phyloP scores from a whole-genome alignment of 257 asterid species.

The Striga asiatica region DNA sequence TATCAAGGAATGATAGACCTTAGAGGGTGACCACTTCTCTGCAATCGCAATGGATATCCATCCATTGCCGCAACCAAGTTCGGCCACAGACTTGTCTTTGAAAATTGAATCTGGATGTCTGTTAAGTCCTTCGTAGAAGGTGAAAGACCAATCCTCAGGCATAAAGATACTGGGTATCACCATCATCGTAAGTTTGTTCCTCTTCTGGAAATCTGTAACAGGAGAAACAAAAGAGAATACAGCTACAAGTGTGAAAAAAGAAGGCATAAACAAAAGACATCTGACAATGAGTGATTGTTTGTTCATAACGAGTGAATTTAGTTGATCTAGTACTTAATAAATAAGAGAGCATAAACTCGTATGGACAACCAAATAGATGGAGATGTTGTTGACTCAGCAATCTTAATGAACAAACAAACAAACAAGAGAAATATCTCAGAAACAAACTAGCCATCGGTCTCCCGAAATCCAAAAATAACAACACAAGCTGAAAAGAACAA shows the following conservation, averaged over 20 bases:
- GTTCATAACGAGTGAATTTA: constrained; percentile 2
- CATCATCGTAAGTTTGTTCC: constrained; percentile 85
- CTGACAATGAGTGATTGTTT: no score
- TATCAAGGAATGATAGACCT: constrained; percentile 36
- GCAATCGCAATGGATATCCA: constrained; percentile 99
- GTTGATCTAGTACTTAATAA: background rate
- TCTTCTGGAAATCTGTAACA: constrained; percentile 51
- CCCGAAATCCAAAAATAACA: background rate
- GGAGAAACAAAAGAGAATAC: constrained; percentile 8
- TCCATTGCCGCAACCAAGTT: constrained; percentile 99
- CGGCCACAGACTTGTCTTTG: constrained; percentile 83
- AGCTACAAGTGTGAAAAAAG: constrained; percentile 8
- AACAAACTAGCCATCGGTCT: background rate
- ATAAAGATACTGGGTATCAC: constrained; percentile 93
- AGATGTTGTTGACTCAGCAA: background rate
- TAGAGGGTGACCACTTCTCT: constrained; percentile 82
- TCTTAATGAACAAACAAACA: background rate
- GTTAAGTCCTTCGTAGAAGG: constrained; percentile 93
- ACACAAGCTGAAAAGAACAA: background rate
- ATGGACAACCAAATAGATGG: constrained; percentile 10
- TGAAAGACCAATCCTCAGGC: constrained; percentile 98
- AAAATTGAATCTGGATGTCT: constrained; percentile 92
- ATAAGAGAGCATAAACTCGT: constrained; percentile 6
- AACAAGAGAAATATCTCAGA: constrained; percentile 2
- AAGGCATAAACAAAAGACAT: background rate